Percentiles rank a stretch among this genome's conserved stretches.
Evolutionary conservation across 192 early-diverging fungal genomes (phyloP).

Genomic region (Jimgerdemannia flammicorona): DNA sequence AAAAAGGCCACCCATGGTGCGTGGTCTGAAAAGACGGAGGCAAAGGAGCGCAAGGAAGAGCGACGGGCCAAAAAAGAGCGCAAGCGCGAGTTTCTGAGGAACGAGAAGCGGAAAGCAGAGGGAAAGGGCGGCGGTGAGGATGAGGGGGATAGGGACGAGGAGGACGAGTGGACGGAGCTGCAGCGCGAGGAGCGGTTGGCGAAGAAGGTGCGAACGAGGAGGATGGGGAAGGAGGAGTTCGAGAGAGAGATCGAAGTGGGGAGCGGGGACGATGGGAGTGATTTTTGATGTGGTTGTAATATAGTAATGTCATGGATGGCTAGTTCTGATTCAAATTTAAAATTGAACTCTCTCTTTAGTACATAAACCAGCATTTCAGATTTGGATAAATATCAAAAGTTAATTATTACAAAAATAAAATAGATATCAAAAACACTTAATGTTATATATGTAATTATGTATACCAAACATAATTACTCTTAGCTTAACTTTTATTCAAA

Average conservation of each 20-base stretch:
- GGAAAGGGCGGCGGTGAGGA: conserved; percentile 21
- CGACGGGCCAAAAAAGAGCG: conserved; percentile 66
- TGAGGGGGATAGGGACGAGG: conserved; percentile 29
- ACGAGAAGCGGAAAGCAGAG: conserved; percentile 21
- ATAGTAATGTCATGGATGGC: too few species aligned
- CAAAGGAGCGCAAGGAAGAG: conserved; percentile 60
- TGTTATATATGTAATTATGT: too few species aligned
- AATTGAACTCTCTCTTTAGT: too few species aligned
- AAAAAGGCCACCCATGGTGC: conserved; percentile 17
- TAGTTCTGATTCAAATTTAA: too few species aligned
- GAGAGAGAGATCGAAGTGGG: conserved; percentile 11
- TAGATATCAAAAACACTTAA: too few species aligned
- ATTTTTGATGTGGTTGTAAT: too few species aligned
- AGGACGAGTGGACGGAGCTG: conserved; percentile 63
- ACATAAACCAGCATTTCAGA: too few species aligned
- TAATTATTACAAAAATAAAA: too few species aligned
- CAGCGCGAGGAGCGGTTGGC: conserved; percentile 49
- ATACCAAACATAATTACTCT: too few species aligned
- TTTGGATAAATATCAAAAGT: too few species aligned
- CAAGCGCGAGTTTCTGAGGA: conserved; percentile 46
- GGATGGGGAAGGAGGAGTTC: conserved; percentile 40
- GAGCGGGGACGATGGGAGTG: too few species aligned
- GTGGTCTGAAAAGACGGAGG: conserved; percentile 73
- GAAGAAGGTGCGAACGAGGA: conserved; percentile 59
- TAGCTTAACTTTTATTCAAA: too few species aligned